Base-by-base conservation (phyloP, 2,329 filamentous ascomycete species). In the Penicillium sp. region DNA sequence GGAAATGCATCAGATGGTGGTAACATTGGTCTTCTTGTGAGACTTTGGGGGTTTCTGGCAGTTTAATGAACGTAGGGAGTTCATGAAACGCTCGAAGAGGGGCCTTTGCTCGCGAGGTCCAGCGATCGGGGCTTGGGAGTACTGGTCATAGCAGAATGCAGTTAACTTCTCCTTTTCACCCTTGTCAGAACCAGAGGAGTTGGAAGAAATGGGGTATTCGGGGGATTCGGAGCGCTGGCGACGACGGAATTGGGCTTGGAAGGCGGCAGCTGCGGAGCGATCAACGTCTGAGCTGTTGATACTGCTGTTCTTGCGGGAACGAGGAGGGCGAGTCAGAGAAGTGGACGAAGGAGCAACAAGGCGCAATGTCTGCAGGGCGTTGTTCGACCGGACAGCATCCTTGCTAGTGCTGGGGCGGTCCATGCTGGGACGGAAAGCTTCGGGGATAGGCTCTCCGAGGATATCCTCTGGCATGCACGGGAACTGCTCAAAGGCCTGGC, bases 261-360 rank as follows among this genome's bases (percentile, higher is more conserved):
- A 66, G 1, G 72, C 72, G 0, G 73, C 73, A 1, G 72, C 73
- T 2, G 72, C 68, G 2, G 72, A 65, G n/a, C 67, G 65, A 43
- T 74, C 71, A 16, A 74, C 66, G 40, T 73, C 71, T 1, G 66
- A 65, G 60, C 50, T 64, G 27, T 31, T 66, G 46, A 39, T 56
- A 48, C 58, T 71, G 55, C 66, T 69, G 45, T 62, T 60, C 29
- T 68, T 68, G 1, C 65, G 65, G 1, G 69, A 69, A 1, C 61
- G 65, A 5, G 66, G 62, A 25, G 52, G 21, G 16, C 65, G 68
- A 4, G 68, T 55, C 2, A 75, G 63, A 1, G 73, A 75, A 4
- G 69, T 72, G 4, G 68, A 70, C 2, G 73, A 75, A 1, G 73
- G 73, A 5, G 68, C 70, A 10, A 75, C 73, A 2, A 75, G 64